Percentiles rank a stretch among this genome's conserved stretches.
Conservation (phyloP, 1,284 basidiomycete genomes). For the Malassezia sp. region DNA sequence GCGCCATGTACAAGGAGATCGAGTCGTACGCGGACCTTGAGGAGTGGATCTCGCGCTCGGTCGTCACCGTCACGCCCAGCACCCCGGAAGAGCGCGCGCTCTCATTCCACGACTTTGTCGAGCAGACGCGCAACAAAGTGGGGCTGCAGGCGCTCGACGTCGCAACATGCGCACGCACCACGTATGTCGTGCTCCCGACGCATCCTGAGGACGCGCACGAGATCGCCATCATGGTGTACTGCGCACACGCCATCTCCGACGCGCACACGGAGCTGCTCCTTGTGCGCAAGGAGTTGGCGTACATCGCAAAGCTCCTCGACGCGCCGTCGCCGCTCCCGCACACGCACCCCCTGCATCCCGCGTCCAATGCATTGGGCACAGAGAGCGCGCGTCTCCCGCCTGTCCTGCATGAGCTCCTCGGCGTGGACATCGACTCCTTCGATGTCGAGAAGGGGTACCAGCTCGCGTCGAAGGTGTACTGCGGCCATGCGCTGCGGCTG, state of each 20-base stretch:
- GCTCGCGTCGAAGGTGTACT: not conserved
- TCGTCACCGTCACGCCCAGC: not conserved
- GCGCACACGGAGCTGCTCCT: constrained; percentile 5
- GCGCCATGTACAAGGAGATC: not conserved
- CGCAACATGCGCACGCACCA: not conserved
- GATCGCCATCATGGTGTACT: constrained; percentile 5
- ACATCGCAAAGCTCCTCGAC: not conserved
- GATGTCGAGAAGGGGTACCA: not conserved
- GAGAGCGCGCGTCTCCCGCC: constrained; percentile 4
- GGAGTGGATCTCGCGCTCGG: not conserved
- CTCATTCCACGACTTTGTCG: constrained; percentile 1
- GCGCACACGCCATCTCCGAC: constrained; percentile 14
- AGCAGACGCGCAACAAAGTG: not conserved
- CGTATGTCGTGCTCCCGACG: constrained; percentile 2
- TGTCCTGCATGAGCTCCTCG: constrained; percentile 8
- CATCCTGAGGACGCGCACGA: not conserved
- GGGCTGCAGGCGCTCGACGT: not conserved
- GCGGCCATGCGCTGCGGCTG: not conserved
- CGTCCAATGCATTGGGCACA: constrained; percentile 5
- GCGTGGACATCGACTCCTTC: constrained; percentile 3
- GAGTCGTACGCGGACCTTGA: constrained; percentile 5
- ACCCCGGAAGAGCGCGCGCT: not conserved
- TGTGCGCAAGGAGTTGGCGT: constrained; percentile 2
- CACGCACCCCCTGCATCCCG: constrained; percentile 4
- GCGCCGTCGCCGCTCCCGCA: constrained; percentile 2